phyloP scores from a whole-genome alignment of 768 basidiomycete genomes.

The Termitomyces sp. region DNA sequence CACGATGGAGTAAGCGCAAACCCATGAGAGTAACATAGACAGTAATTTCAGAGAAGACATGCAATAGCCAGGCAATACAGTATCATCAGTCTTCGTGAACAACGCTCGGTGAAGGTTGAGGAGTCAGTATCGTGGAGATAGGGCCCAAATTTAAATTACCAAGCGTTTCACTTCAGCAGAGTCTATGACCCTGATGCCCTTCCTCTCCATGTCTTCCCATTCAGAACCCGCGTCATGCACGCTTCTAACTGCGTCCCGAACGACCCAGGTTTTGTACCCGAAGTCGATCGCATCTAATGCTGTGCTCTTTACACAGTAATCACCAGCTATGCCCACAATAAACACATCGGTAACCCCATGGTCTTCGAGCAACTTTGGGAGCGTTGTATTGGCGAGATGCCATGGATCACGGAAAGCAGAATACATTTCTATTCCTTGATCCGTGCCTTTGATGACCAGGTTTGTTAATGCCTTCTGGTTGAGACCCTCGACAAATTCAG shows the following conservation, averaged over 20 bases:
- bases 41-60: background rate
- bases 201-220: constrained; percentile 32
- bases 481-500: constrained; percentile 56
- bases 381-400: constrained; percentile 39
- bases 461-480: constrained; percentile 32
- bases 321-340: constrained; percentile 67
- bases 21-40: background rate
- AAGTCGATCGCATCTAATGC: constrained; percentile 49
- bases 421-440: constrained; percentile 67
- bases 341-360: constrained; percentile 52
- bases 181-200: constrained; percentile 28
- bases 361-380: constrained; percentile 36
- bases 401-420: constrained; percentile 71
- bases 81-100: background rate
- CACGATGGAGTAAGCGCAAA: constrained; percentile 17
- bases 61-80: background rate
- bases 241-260: constrained; percentile 44
- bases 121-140: background rate
- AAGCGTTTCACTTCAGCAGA: constrained; percentile 22
- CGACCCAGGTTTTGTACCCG: constrained; percentile 46
- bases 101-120: background rate
- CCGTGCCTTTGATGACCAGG: constrained; percentile 49
- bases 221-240: constrained; percentile 27
- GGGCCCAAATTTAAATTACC: constrained; percentile 1
- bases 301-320: constrained; percentile 68